Percentiles rank a stretch among this genome's conserved stretches.
These are phyloP conservation scores for Tilletia indica DNA, from an alignment of 1,284 basidiomycete genomes.

Conservation along the genomic window DNA sequence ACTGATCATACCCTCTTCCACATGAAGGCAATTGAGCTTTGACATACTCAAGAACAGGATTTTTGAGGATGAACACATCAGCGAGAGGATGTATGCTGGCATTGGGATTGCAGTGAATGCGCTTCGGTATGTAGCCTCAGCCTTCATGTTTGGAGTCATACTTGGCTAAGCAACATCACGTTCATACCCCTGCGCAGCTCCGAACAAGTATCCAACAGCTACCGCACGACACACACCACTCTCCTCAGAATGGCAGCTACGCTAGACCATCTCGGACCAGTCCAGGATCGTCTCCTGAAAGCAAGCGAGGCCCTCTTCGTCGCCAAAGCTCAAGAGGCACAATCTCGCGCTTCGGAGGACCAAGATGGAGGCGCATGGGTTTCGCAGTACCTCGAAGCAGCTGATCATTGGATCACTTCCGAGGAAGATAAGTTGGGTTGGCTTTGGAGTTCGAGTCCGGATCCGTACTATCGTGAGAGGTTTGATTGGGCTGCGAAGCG, in stretches of 20 bases:
- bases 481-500: background rate
- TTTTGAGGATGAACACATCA: constrained; percentile 30
- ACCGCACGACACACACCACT: constrained; percentile 30
- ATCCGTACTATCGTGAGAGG: background rate
- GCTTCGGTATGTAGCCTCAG: constrained; percentile 22
- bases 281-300: constrained; percentile 30
- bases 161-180: no score
- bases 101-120: constrained; percentile 27
- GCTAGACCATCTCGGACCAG: constrained; percentile 29
- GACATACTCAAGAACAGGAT: constrained; percentile 40
- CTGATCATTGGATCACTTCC: background rate
- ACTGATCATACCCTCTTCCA: background rate
- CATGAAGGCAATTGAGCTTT: constrained; percentile 32
- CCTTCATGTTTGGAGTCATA: no score
- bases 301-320: constrained; percentile 35
- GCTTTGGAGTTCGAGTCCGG: constrained; percentile 1
- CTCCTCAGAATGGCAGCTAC: constrained; percentile 38
- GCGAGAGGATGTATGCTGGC: constrained; percentile 19
- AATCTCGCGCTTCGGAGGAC: constrained; percentile 1
- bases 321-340: constrained; percentile 26
- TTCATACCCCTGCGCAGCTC: background rate
- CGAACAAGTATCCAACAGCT: constrained; percentile 17
- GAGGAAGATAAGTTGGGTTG: background rate
- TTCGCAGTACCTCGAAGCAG: constrained; percentile 3
- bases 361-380: background rate